Conservation (phyloP, 768 basidiomycete species). For the Mycena epipterygia region DNA sequence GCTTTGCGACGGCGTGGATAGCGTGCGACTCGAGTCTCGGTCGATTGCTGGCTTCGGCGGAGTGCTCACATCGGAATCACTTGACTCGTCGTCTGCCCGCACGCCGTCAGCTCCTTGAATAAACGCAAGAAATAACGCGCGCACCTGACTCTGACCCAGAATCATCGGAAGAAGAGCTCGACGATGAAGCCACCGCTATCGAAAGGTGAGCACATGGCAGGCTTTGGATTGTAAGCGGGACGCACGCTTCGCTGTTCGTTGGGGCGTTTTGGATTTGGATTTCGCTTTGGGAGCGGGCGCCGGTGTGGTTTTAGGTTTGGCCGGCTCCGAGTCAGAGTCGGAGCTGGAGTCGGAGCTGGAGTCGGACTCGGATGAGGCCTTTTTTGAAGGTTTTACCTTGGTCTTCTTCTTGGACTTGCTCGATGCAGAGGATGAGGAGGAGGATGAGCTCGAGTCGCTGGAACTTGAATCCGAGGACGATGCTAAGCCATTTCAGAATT, state of each 20-base stretch:
- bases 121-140: not conserved
- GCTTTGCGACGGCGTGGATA: constrained; percentile 44
- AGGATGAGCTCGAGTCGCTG: constrained; percentile 31
- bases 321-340: constrained; percentile 45
- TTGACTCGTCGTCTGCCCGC: constrained; percentile 53
- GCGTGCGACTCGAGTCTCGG: constrained; percentile 56
- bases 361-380: constrained; percentile 40
- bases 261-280: constrained; percentile 25
- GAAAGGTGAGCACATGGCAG: not conserved
- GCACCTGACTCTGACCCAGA: constrained; percentile 49
- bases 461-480: constrained; percentile 32
- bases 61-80: constrained; percentile 40
- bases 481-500: constrained; percentile 18
- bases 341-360: constrained; percentile 48
- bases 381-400: constrained; percentile 17
- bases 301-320: constrained; percentile 21
- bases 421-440: constrained; percentile 18
- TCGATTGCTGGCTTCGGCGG: constrained; percentile 21
- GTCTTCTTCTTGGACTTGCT: constrained; percentile 42
- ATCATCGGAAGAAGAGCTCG: constrained; percentile 44
- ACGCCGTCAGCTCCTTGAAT: constrained; percentile 28
- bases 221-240: not conserved
- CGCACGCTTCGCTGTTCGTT: not conserved
- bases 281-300: constrained; percentile 14
- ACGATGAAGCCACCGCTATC: constrained; percentile 23